Evolutionary conservation across 2,329 filamentous ascomycete species (phyloP), one percentile per base, ranked within the genome.

Genomic region (Cercospora zeae-maydis): DNA sequence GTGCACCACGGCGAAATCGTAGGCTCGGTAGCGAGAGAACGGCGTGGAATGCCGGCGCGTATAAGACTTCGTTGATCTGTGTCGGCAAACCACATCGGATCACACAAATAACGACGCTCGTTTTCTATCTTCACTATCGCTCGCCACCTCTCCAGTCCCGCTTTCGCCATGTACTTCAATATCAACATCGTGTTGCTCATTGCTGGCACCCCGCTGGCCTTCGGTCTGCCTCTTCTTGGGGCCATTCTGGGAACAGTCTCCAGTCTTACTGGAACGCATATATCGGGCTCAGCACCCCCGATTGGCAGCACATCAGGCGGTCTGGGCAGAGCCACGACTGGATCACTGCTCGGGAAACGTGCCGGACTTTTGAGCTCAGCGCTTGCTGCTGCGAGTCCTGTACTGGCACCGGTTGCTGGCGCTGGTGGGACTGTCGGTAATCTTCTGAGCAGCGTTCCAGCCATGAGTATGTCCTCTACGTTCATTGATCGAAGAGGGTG

Each of bases 391-490:
- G 58, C 39, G n/a, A 13, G 27, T 49, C 42, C 42, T 49, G 21
- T 49, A 11, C 21, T 49, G 42, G 49, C 13, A 19, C 36, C 36
- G 27, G 47, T 53, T 19, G 33, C 51, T 47, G 36, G 54, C 19
- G 42, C 42, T 27, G 42, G 21, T 30, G 59, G 59, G 14, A 61
- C 63, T 4, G 54, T 64, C 34, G 47, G 49, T 33, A 51, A 54
- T 14, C 31, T 59, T 1, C 36, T 58, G 21, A 55, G 47, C 24
- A 58, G 55, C 37, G 49, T 63, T 5, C 61, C 61, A 8, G 61
- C 61, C 1, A 8, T 57, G 2, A 31, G 58, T 53, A 21, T 56
- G 52, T 39, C 21, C 2, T 4, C 16, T 27, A 3, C 11, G 6
- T 7, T n/a, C 19, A 13, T 42, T 14, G 2, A 14, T 30, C 30